Conservation (phyloP, 352 stramenopile genomes). For the Globisporangium echinulatum region DNA sequence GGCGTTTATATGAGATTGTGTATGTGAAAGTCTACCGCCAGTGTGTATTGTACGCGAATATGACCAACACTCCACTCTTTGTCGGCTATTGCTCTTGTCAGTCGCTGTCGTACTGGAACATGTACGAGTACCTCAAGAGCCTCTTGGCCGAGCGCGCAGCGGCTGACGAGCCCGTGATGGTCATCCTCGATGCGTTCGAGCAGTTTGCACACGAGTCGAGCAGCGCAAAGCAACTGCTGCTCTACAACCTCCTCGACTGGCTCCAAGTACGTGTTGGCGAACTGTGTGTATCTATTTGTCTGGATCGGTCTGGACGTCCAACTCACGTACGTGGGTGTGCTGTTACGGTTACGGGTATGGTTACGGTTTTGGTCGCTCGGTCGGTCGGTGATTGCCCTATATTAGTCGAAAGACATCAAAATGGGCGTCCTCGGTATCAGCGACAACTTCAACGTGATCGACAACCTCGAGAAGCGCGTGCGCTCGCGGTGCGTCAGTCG, state of each 20-base stretch:
- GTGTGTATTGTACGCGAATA: too few species aligned
- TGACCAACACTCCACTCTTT: background rate
- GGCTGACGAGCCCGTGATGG: constrained; percentile 46
- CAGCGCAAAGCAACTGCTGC: constrained; percentile 68
- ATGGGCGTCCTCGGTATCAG: constrained; percentile 80
- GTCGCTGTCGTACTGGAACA: constrained; percentile 71
- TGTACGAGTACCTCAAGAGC: constrained; percentile 78
- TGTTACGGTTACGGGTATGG: too few species aligned
- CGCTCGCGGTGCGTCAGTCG: constrained; percentile 40
- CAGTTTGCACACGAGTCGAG: constrained; percentile 60
- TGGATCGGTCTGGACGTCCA: too few species aligned
- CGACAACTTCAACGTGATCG: constrained; percentile 74
- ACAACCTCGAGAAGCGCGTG: constrained; percentile 79
- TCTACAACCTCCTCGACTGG: constrained; percentile 86
- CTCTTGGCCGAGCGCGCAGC: constrained; percentile 49
- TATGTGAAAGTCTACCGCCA: too few species aligned
- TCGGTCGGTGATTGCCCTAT: background rate
- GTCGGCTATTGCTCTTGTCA: constrained; percentile 10
- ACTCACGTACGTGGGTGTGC: too few species aligned
- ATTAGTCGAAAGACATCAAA: constrained; percentile 64
- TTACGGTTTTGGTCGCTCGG: background rate
- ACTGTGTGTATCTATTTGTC: too few species aligned
- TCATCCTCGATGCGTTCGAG: constrained; percentile 71
- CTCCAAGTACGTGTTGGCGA: constrained; percentile 30
- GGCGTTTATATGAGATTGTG: background rate